Percentiles rank a stretch among this genome's conserved stretches.
phyloP scores from a whole-genome alignment of 2,329 filamentous ascomycete genomes.

The Celoporthe dispersa region DNA sequence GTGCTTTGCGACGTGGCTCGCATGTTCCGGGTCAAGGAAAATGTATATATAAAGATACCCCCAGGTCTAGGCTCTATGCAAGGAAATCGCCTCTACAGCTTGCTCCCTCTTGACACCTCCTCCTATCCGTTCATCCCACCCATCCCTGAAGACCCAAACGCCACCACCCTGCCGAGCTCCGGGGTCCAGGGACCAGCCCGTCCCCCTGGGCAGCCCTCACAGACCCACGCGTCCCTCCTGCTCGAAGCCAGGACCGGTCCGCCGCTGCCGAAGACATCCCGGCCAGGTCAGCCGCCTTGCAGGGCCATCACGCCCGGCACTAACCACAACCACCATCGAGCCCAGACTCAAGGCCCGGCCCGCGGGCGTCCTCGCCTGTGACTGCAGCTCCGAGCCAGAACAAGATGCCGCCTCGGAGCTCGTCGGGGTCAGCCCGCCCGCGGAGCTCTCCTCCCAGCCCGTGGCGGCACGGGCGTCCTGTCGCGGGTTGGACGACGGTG shows the following conservation, averaged over 20 bases:
- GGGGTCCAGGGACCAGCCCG: background rate
- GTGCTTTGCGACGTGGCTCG: background rate
- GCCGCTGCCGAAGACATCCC: background rate
- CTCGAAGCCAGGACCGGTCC: background rate
- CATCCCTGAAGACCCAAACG: background rate
- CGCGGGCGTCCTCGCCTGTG: background rate
- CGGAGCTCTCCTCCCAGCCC: background rate
- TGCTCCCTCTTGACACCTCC: too few relatives aligned
- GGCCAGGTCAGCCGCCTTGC: background rate
- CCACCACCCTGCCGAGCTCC: background rate
- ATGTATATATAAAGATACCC: background rate
- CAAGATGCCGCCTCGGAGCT: background rate
- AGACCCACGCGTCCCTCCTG: background rate
- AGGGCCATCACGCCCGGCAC: background rate
- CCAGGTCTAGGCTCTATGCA: background rate
- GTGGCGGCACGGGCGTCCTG: background rate
- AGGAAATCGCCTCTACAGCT: background rate
- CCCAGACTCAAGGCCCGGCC: background rate
- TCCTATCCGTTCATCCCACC: background rate
- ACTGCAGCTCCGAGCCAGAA: background rate
- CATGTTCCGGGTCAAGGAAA: background rate
- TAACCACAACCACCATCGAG: background rate
- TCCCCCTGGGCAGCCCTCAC: background rate
- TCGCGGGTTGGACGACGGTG: background rate
- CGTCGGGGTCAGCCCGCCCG: slow-evolving; percentile 1